Evolutionary conservation across 768 basidiomycete genomes (phyloP).

Genomic region (Roridomyces roridus): DNA sequence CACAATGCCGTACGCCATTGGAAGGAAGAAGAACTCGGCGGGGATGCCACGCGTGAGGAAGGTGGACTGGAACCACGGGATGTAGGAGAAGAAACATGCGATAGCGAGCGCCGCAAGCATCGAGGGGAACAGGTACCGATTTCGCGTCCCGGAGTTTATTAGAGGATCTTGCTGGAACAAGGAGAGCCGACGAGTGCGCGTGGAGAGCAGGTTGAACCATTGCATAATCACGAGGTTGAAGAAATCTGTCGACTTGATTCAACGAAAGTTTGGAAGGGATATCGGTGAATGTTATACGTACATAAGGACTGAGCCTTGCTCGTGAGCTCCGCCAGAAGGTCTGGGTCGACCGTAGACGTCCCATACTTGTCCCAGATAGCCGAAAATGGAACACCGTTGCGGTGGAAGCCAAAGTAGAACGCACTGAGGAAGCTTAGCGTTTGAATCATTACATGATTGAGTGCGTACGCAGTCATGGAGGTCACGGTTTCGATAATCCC

Average conservation of each 20-base stretch:
- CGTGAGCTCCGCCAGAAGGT: constrained; percentile 42
- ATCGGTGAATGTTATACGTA: neutral
- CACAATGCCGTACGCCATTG: constrained; percentile 40
- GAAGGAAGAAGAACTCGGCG: constrained; percentile 56
- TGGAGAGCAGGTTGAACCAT: constrained; percentile 63
- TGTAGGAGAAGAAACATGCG: constrained; percentile 49
- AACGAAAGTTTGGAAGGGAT: neutral
- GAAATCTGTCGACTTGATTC: constrained; percentile 35
- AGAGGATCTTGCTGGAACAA: constrained; percentile 61
- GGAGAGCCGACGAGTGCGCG: constrained; percentile 58
- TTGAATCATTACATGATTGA: no score
- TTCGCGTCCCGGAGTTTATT: constrained; percentile 32
- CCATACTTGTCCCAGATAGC: constrained; percentile 53
- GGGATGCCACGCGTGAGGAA: constrained; percentile 56
- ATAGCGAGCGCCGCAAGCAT: constrained; percentile 50
- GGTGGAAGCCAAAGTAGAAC: constrained; percentile 50
- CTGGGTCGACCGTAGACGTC: constrained; percentile 39
- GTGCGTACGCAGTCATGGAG: constrained; percentile 52
- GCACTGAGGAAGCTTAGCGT: no score
- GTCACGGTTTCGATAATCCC: constrained; percentile 53
- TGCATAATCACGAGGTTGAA: constrained; percentile 64
- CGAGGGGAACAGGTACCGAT: constrained; percentile 52
- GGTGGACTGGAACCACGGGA: constrained; percentile 52
- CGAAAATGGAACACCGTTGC: constrained; percentile 54
- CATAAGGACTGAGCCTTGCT: constrained; percentile 57